Evolutionary conservation across 179 eudicot species (phyloP), one percentile per base, ranked within the genome.

Genomic region (Actinidia polygama): DNA sequence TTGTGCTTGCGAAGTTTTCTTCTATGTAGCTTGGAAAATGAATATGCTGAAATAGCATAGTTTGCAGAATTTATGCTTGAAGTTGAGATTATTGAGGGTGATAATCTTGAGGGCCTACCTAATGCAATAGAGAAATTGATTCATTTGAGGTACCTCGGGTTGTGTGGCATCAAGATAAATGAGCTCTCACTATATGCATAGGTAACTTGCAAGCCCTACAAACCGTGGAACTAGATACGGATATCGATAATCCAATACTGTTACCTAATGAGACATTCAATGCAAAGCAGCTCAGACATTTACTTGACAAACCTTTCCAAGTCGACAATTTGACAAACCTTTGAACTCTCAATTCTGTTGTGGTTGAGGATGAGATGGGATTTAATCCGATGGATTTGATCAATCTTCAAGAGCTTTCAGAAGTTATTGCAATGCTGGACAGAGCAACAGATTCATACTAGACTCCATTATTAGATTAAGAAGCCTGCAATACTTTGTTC

Each of bases 11-110:
- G 73, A 6, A 69, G 50, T 18, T 50, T 69, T 19, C 0, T 69
- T 49, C 44, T 7, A 36, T 69, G 40, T 23, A 67, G 10, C 18
- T 4, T 14, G 1, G n/a, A 67, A 67, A 5, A 36, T 14, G 51
- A 69, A 6, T 44, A 4, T 4, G 1, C 4, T 4, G 21, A 44
- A 18, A 15, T 6, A 16, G 50, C 51, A 40, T 4, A 40, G 11
- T 6, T 6, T 69, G 14, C 46, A 18, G 44, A 18, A 0, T 36
- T 40, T 44, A 26, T 44, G 10, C 73, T 7, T 5, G 40, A 69
- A 40, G 18, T 69, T 69, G 73, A 69, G 73, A 40, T 69, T 69
- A 18, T 11, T 69, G 73, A 69, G 73, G 44, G 73, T 69, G 73
- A 49, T 69, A 36, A 69, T 16, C 21, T 69, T 16, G 2, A 0